These are phyloP conservation scores for Saururus chinensis DNA, from an alignment of 164 flowering plant species.

Conservation along the genomic window DNA sequence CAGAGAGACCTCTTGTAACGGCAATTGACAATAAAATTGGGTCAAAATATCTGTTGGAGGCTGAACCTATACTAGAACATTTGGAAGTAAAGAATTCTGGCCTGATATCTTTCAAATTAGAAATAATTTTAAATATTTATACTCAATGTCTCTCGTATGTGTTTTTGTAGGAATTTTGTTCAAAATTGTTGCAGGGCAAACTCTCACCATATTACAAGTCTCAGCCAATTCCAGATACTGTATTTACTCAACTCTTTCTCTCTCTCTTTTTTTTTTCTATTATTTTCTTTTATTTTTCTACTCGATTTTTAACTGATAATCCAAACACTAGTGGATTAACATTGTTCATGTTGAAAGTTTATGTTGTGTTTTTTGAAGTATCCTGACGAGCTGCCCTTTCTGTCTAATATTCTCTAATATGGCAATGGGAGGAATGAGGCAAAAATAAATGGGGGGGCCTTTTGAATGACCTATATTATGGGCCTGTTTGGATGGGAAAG, in stretches of 20 bases:
- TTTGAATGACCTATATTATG: too few relatives aligned
- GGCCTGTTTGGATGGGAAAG: too few relatives aligned
- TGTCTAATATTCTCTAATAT: too few relatives aligned
- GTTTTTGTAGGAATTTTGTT: slow-evolving; percentile 63
- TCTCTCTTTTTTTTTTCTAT: not conserved
- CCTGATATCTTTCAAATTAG: slow-evolving; percentile 3
- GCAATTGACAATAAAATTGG: slow-evolving; percentile 62
- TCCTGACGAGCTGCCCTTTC: too few relatives aligned
- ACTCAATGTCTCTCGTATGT: slow-evolving; percentile 2
- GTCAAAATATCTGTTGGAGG: slow-evolving; percentile 67
- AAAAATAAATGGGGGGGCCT: too few relatives aligned
- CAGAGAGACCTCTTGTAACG: slow-evolving; percentile 50
- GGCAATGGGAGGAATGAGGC: too few relatives aligned
- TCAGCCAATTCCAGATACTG: slow-evolving; percentile 67
- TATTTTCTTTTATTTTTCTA: too few relatives aligned
- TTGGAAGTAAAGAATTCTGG: slow-evolving; percentile 48
- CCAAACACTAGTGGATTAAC: too few relatives aligned
- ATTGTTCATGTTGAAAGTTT: too few relatives aligned
- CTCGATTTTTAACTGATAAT: too few relatives aligned
- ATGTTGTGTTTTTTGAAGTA: too few relatives aligned
- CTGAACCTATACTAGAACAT: slow-evolving; percentile 47
- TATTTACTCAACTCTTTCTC: slow-evolving; percentile 24
- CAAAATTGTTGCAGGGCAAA: slow-evolving; percentile 43
- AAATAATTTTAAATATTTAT: not conserved
- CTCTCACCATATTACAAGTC: slow-evolving; percentile 63